Evolutionary conservation across 331 rosid genomes (phyloP), one percentile per base, ranked within the genome.

Genomic region (Saraca asoca): DNA sequence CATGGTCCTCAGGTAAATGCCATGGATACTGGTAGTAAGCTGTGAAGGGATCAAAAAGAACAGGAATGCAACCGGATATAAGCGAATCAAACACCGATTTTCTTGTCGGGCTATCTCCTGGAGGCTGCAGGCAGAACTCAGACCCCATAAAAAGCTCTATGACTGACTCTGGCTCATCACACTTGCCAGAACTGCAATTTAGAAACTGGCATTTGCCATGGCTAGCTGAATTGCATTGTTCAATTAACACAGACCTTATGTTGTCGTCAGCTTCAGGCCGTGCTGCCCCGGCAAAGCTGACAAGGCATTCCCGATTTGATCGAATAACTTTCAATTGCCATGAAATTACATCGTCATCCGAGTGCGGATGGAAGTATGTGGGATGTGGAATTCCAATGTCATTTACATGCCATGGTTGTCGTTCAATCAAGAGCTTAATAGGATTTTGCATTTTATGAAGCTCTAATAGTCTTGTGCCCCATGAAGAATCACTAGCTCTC

Each of bases 331-430:
- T 88, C 72, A 64, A 12, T 24, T 91, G 97, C 95, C 95, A 91
- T 1, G 86, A 29, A 18, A 80, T 74, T 59, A 91, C 60, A 15
- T 91, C 91, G 5, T 70, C 70, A 45, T 85, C 97, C 17, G 90
- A 79, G 10, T 80, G 82, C 0, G 97, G 97, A 51, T 91, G 97
- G 85, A 91, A 91, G 78, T 52, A 79, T 7, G 95, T 85, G 11
- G 97, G 97, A 60, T 91, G 95, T 37, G 97, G 97, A 48, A 91
- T 83, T 43, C 91, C 96, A 15, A 91, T 75, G 84, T 91, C 97
- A 49, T 88, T 88, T 51, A 20, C 69, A 5, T 83, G 96, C 97
- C 97, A 91, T 0, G 97, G 97, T 31, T 91, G 97, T 43, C 96
- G 78, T 71, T 88, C 94, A 3, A 91, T 91, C 82, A 91, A 75